Percentiles rank a stretch among this genome's conserved stretches.
These are phyloP conservation scores for Aspergillus amoenus DNA, from an alignment of 2,329 filamentous ascomycete genomes.

Conservation along the genomic window DNA sequence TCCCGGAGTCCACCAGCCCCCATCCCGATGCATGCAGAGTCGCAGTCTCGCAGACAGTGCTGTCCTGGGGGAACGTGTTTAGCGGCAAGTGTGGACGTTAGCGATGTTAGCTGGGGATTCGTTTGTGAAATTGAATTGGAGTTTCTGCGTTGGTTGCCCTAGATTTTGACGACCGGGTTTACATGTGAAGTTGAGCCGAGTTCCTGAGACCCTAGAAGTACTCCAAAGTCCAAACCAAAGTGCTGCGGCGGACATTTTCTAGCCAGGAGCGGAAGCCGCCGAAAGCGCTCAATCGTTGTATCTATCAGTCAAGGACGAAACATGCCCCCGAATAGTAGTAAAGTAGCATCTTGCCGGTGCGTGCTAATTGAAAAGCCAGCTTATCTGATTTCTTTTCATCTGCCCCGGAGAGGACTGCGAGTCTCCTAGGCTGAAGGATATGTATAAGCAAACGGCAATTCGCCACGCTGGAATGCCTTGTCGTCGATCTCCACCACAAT, in stretches of 20 bases:
- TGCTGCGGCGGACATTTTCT: slow-evolving; percentile 9
- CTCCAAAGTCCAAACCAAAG: background rate
- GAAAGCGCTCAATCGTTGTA: slow-evolving; percentile 9
- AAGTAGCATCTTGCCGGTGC: background rate
- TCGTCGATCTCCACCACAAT: slow-evolving; percentile 17
- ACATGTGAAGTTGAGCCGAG: slow-evolving; percentile 4
- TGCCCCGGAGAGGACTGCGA: background rate
- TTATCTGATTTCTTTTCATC: background rate
- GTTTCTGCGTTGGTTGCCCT: background rate
- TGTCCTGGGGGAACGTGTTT: background rate
- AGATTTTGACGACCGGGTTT: background rate
- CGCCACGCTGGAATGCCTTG: slow-evolving; percentile 18
- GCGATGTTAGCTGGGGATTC: background rate
- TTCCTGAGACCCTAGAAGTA: background rate
- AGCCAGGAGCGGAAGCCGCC: slow-evolving; percentile 16
- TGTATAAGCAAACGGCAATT: slow-evolving; percentile 16
- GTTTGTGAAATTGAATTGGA: background rate
- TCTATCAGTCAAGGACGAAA: background rate
- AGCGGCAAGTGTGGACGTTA: background rate
- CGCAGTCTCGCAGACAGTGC: background rate
- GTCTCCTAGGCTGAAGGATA: background rate
- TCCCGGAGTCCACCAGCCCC: background rate
- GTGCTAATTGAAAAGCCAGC: no score
- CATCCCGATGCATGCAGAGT: background rate
- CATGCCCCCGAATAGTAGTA: background rate